phyloP scores from a whole-genome alignment of 176 grass and related monocot genomes.

The Phoenix roebelenii region DNA sequence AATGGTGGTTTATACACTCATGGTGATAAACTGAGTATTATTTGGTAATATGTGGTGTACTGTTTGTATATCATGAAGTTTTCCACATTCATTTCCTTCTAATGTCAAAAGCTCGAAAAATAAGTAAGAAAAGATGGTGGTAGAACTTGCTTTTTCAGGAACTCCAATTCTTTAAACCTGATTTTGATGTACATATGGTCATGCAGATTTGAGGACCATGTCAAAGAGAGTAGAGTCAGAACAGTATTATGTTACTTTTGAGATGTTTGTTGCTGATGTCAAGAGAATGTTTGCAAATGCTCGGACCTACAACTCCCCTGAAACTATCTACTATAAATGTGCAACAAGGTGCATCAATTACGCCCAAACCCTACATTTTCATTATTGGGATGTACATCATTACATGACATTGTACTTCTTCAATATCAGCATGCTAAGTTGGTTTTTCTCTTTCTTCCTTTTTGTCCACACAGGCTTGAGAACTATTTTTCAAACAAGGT shows the following conservation, averaged over 20 bases:
- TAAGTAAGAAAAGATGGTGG: no score
- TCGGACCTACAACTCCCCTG: slow-evolving; percentile 84
- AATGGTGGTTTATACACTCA: no score
- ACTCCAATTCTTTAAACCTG: no score
- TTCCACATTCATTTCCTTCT: no score
- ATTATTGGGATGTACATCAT: no score
- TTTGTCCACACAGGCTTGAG: slow-evolving; percentile 47
- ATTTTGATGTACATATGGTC: neutral
- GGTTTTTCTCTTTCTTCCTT: neutral
- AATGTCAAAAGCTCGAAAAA: no score
- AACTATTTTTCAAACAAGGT: slow-evolving; percentile 70
- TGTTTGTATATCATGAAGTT: no score
- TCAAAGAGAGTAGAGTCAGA: slow-evolving; percentile 80
- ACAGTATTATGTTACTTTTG: slow-evolving; percentile 92
- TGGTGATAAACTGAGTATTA: no score
- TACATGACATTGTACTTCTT: no score
- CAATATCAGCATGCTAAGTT: neutral
- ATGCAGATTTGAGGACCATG: slow-evolving; percentile 91
- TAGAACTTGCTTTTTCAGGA: no score
- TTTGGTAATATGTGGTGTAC: no score
- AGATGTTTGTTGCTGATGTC: slow-evolving; percentile 94
- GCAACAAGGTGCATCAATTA: slow-evolving; percentile 37
- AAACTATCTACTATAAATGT: slow-evolving; percentile 98
- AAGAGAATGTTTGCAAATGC: slow-evolving; percentile 92
- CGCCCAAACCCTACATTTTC: no score